These are phyloP conservation scores for Planoprotostelium fungivorum DNA, from an alignment of 78 protist species.

Conservation along the genomic window DNA sequence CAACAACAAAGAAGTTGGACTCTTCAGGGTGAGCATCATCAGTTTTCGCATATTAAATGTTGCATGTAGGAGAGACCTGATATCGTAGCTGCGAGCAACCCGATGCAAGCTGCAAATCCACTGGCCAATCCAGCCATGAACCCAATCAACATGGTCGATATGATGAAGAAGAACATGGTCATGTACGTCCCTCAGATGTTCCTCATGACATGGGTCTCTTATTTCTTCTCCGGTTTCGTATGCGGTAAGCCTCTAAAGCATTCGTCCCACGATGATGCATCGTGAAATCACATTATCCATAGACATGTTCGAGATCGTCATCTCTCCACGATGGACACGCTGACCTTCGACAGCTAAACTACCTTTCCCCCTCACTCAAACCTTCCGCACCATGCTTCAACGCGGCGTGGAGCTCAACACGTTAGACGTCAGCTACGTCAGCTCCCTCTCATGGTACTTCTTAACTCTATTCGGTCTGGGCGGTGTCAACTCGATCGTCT, in stretches of 20 bases:
- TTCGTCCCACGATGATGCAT: no score
- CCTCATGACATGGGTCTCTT: slow-evolving; percentile 69
- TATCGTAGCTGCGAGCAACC: slow-evolving; percentile 13
- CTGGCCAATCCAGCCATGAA: slow-evolving; percentile 48
- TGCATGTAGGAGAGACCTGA: not conserved
- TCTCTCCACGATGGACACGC: not conserved
- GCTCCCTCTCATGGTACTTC: slow-evolving; percentile 74
- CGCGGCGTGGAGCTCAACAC: slow-evolving; percentile 74
- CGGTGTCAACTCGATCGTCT: slow-evolving; percentile 65
- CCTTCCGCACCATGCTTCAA: slow-evolving; percentile 79
- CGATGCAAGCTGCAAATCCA: slow-evolving; percentile 35
- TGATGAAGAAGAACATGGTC: slow-evolving; percentile 71
- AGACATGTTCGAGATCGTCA: slow-evolving; percentile 24
- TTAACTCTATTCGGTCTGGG: slow-evolving; percentile 78
- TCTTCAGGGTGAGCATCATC: not conserved
- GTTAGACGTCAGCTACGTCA: slow-evolving; percentile 77
- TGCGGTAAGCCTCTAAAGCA: no score
- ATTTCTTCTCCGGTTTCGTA: slow-evolving; percentile 84
- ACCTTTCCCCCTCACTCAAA: slow-evolving; percentile 77
- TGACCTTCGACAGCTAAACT: not conserved
- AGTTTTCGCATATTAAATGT: slow-evolving; percentile 10
- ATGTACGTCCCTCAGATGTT: slow-evolving; percentile 74
- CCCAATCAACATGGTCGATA: slow-evolving; percentile 68
- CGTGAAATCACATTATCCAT: no score
- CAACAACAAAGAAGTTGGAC: slow-evolving; percentile 18